Base-by-base conservation (phyloP, 257 asterid species). In the Agastache rugosa region DNA sequence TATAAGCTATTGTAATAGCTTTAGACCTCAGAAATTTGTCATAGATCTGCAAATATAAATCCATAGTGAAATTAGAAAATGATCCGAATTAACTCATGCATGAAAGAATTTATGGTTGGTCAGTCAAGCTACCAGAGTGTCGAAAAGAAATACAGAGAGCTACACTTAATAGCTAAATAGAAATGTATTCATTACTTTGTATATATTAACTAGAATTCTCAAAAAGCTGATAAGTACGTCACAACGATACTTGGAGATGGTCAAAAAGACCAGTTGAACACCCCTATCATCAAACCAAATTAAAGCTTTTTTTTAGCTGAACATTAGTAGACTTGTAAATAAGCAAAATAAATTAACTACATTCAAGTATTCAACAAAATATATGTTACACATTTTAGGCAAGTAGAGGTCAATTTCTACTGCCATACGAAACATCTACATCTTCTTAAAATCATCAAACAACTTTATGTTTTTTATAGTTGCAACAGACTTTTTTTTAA, bases 1-100 rank as follows among this genome's bases (percentile, higher is more conserved):
- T 85, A 85, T 94, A 90, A 67, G 93, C 89, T 69, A 92, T 80
- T 64, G 97, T 82, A 82, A 94, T 78, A 55, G 96, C 97, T 82
- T 88, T 94, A 80, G 88, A 80, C 78, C 91, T 88, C 75, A 87
- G 83, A 79, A 80, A 55, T 68, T 89, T 90, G 79, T 87, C 97
- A 75, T 90, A 92, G 20, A 87, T 85, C 99, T 92, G 93, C 83
- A 87, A n/a, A 63, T 14, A 69, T 48, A 9, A 69, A 67, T 69
- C 59, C 62, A 79, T 31, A 58, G 42, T 14, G 1, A 69, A 51
- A 76, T 55, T 42, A 77, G 73, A 78, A 74, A 71, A 69, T 59
- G 53, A 78, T 22, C 73, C n/a, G 20, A n/a, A 60, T 58, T 54
- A 10, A 51, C 72, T 61, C 68, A 45, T 47, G 17, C 10, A 68